Evolutionary conservation across 805 yeast genomes (phyloP).

Genomic region (Barnettozyma populi): DNA sequence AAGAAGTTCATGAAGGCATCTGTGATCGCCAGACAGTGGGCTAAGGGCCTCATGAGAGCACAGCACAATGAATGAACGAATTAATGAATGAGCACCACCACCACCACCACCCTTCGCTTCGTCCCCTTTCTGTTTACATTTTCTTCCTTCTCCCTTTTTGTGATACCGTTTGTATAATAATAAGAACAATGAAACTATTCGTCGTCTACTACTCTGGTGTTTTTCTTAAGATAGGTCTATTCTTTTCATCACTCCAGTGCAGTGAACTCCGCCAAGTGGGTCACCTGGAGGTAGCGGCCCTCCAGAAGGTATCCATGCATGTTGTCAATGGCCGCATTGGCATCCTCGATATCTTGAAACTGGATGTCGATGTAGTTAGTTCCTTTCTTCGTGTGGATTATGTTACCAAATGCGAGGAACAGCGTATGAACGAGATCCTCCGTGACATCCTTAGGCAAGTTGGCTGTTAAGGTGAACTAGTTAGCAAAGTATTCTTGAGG

Average conservation of each 20-base stretch:
- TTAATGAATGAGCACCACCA: background rate
- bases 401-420: conserved; percentile 23
- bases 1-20: conserved; percentile 85
- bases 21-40: conserved; percentile 78
- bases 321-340: conserved; percentile 21
- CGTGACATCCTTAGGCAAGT: conserved; percentile 13
- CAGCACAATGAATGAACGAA: conserved; percentile 4
- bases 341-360: conserved; percentile 22
- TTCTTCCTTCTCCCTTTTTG: background rate
- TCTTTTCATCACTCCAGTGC: background rate
- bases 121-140: background rate
- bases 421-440: conserved; percentile 13
- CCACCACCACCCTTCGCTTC: conserved; percentile 1
- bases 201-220: background rate
- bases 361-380: conserved; percentile 17
- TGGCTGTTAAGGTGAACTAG: conserved; percentile 7
- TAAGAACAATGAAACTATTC: background rate
- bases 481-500: background rate
- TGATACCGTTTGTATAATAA: conserved; percentile 9
- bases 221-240: background rate
- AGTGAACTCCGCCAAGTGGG: conserved; percentile 10
- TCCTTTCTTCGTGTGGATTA: conserved; percentile 7
- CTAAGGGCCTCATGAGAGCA: conserved; percentile 40
- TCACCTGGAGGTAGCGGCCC: conserved; percentile 19
- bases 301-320: conserved; percentile 19